Evolutionary conservation across 73 alveolate genomes (phyloP), one percentile per base, ranked within the genome.

Genomic region (Loxodes magnus): DNA sequence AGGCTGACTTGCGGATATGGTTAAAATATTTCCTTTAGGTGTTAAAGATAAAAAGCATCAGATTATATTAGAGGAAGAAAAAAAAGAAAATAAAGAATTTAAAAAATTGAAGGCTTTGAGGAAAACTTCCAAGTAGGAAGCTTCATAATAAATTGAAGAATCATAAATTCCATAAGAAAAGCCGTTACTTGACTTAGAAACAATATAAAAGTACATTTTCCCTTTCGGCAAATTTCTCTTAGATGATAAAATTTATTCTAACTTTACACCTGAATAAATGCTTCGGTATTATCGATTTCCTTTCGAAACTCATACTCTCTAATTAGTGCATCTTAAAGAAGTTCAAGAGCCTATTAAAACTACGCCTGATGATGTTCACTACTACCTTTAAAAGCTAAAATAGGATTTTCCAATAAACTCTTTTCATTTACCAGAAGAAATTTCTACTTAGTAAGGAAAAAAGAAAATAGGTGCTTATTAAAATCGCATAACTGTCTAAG

Each of bases 1-100:
- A 38, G 77, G 77, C 15, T 73, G 87, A 79, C 71, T 73, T 4
- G 87, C 87, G 3, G 79, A 73, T 35, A 46, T 43, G 12, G 31
- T 73, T 12, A 34, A 51, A 57, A 68, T 73, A 29, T 73, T 65
- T 37, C 87, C 87, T n/a, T n/a, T n/a, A n/a, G 58, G 48, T 35
- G 64, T 56, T 12, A 51, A 61, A 53, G 72, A 73, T 51, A 39
- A 63, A 31, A 54, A 25, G 26, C 28, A 22, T 21, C n/a, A 24
- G 26, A 16, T n/a, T n/a, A n/a, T n/a, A n/a, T n/a, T n/a, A n/a
- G n/a, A n/a, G n/a, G n/a, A n/a, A n/a, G n/a, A n/a, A n/a, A n/a
- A n/a, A n/a, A n/a, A n/a, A n/a, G n/a, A n/a, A n/a, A n/a, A n/a
- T n/a, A n/a, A n/a, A n/a, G n/a, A n/a, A n/a, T n/a, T n/a, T n/a